A percentile compares a stretch with the other conserved stretches of the same genome.
These are phyloP conservation scores for Trametes punicea DNA, from an alignment of 768 basidiomycete genomes.

Conservation along the genomic window DNA sequence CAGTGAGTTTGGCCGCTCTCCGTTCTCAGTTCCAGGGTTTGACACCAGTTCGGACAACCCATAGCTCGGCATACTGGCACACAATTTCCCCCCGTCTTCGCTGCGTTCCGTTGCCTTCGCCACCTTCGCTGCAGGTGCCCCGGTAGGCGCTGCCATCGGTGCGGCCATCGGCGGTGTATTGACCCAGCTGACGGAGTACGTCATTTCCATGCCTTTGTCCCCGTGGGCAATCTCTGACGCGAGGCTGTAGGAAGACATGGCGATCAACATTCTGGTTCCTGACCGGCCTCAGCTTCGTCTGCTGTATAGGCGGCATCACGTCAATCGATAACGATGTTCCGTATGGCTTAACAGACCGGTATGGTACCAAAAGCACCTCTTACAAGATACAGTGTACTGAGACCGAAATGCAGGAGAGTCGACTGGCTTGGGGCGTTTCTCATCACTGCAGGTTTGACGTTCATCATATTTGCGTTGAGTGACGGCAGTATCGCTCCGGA, in stretches of 20 bases:
- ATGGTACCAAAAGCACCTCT: background rate
- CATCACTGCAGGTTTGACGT: slow-evolving; percentile 59
- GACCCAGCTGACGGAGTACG: slow-evolving; percentile 48
- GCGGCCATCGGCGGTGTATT: slow-evolving; percentile 67
- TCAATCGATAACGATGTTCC: slow-evolving; percentile 58
- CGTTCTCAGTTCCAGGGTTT: background rate
- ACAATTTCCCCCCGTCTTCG: slow-evolving; percentile 65
- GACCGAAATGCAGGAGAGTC: slow-evolving; percentile 38
- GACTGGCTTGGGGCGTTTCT: slow-evolving; percentile 79
- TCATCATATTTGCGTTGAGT: slow-evolving; percentile 72
- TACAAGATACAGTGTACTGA: background rate
- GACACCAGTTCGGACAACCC: background rate
- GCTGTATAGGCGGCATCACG: slow-evolving; percentile 50
- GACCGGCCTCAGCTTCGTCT: slow-evolving; percentile 52
- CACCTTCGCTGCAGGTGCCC: slow-evolving; percentile 81
- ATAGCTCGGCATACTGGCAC: slow-evolving; percentile 74
- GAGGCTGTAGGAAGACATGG: slow-evolving; percentile 46
- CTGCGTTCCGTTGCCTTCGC: slow-evolving; percentile 77
- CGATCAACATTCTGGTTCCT: slow-evolving; percentile 61
- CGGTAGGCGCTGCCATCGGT: slow-evolving; percentile 74
- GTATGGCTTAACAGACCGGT: slow-evolving; percentile 28
- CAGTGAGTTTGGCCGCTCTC: slow-evolving; percentile 40
- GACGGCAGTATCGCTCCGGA: slow-evolving; percentile 57
- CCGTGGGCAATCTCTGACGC: background rate
- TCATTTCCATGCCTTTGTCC: background rate